Base-by-base conservation (phyloP, 2,329 filamentous ascomycete genomes). In the Fusarium acutatum region DNA sequence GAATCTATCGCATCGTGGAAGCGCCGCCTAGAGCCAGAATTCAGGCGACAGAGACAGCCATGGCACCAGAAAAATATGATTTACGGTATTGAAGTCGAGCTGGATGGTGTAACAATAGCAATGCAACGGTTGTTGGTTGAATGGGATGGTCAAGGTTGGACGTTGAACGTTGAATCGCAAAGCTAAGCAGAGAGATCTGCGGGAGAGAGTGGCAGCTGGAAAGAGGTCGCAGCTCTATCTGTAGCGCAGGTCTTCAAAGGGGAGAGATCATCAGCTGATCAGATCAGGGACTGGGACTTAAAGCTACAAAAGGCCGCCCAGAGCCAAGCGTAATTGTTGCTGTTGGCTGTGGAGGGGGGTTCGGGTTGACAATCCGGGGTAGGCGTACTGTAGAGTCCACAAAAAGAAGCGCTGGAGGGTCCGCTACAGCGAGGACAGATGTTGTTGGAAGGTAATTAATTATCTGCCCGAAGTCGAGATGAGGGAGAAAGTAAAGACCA, bases 221-320 rank as follows among this genome's bases (percentile, higher is more conserved):
- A 74, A 64, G 74, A 77, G 64, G 71, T 67, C 64, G 69, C 60
- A 77, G 69, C 75, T 73, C 65, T 76, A 76, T 75, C 64, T 73
- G 60, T 69, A 73, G 64, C 59, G 57, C 40, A 53, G 64, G 58
- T 62, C 75, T 77, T 67, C 71, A 78, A 75, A 77, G 75, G 76
- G 74, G 76, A 78, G 73, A 65, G 76, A 78, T 78, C 76, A 78
- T 78, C 76, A 78, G 76, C 76, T 78, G 76, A 78, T 78, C 76
- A 69, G 65, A 65, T 59, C 67, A 70, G 59, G 67, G 66, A 69
- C 67, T 70, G 66, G 64, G 75, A 57, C 75, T 37, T 22, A 30
- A 65, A 40, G 41, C 57, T 49, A 75, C 72, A 72, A 71, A 68
- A 75, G 61, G 50, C 41, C 53, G 62, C 61, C 67, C 63, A 57